Conservation (phyloP, 768 basidiomycete species). For the Suillus lakei region DNA sequence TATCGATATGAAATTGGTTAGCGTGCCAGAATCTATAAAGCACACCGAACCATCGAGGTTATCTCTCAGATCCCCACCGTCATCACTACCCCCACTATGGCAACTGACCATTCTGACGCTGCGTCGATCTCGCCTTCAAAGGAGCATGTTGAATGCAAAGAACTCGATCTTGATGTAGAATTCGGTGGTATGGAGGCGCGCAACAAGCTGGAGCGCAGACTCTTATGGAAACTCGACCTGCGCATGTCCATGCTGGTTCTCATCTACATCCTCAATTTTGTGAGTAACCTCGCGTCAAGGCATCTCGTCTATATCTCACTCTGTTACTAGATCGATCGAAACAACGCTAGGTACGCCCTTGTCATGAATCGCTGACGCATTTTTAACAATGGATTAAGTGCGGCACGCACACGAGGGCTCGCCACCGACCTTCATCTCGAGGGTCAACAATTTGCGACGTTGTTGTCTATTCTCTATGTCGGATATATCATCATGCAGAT, state of each 20-base stretch:
- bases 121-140: conserved; percentile 12
- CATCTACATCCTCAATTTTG: conserved; percentile 45
- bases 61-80: not conserved
- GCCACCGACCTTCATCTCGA: conserved; percentile 64
- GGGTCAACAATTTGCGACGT: conserved; percentile 64
- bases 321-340: conserved; percentile 61
- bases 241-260: conserved; percentile 57
- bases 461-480: conserved; percentile 72
- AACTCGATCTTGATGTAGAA: conserved; percentile 40
- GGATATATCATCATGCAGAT: conserved; percentile 52
- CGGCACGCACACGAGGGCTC: conserved; percentile 67
- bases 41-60: not conserved
- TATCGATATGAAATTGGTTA: not conserved
- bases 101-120: conserved; percentile 3
- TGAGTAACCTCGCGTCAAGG: conserved; percentile 13
- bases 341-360: conserved; percentile 60
- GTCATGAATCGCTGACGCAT: not conserved
- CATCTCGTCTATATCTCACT: not conserved
- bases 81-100: conserved; percentile 13
- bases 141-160: conserved; percentile 1
- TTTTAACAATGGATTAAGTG: conserved; percentile 41
- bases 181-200: conserved; percentile 54
- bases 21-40: not conserved
- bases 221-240: conserved; percentile 59
- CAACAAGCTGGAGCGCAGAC: conserved; percentile 51